phyloP scores from a whole-genome alignment of 2,329 filamentous ascomycete species.

The Trichophyton benhamiae region DNA sequence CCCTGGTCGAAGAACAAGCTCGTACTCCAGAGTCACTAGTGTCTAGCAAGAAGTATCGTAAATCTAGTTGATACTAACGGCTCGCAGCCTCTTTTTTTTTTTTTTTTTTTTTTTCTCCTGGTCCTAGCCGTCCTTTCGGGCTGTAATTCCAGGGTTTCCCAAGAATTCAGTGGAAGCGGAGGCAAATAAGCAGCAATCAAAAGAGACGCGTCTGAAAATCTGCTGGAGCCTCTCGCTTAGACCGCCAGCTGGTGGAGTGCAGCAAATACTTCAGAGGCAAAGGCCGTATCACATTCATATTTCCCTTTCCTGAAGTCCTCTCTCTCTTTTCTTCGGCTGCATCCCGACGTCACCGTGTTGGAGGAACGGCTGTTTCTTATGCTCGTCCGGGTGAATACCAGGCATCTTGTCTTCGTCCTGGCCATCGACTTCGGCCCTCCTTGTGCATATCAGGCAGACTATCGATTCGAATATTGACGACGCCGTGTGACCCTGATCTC shows the following conservation, averaged over 20 bases:
- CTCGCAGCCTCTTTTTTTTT: slow-evolving; percentile 1
- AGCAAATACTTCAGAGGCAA: background rate
- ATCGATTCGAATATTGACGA: slow-evolving; percentile 2
- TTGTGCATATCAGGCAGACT: background rate
- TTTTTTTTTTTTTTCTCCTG: background rate
- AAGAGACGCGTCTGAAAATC: slow-evolving; percentile 3
- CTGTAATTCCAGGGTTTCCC: background rate
- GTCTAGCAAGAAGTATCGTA: background rate
- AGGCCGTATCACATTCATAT: background rate
- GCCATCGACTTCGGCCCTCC: background rate
- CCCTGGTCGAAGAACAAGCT: background rate
- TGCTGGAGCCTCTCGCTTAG: slow-evolving; percentile 1
- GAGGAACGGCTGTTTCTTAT: background rate
- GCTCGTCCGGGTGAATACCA: background rate
- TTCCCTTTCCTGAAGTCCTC: background rate
- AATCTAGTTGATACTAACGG: slow-evolving; percentile 2
- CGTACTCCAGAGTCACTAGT: background rate
- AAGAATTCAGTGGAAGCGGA: background rate
- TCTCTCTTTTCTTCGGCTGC: background rate
- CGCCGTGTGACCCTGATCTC: background rate
- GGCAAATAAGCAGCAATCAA: background rate
- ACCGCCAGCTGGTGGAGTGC: background rate
- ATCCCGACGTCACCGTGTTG: background rate
- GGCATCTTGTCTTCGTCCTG: background rate
- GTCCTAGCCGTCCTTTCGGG: slow-evolving; percentile 2